Conservation (phyloP, 768 basidiomycete species). For the Glaciozyma martinii region DNA sequence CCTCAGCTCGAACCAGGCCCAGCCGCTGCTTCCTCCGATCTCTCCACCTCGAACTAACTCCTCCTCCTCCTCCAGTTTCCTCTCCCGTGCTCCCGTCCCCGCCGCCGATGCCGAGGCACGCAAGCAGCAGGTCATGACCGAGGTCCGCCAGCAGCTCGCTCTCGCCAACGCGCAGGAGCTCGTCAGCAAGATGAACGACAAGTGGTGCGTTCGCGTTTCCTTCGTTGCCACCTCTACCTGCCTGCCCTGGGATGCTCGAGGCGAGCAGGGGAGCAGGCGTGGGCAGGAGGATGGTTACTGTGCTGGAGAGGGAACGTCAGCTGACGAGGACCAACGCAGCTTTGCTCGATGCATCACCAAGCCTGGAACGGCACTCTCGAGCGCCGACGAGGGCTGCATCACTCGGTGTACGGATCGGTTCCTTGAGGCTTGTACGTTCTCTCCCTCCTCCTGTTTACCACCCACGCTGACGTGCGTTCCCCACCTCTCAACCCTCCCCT, state of each 20-base stretch:
- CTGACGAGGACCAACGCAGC: not conserved
- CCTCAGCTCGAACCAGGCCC: too few relatives aligned
- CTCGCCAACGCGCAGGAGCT: constrained; percentile 31
- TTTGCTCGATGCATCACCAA: constrained; percentile 3
- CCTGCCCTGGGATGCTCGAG: not conserved
- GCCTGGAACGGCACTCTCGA: constrained; percentile 9
- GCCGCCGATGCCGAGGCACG: constrained; percentile 2
- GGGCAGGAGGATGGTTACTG: not conserved
- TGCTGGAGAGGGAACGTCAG: not conserved
- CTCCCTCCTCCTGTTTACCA: too few relatives aligned
- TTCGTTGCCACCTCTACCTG: not conserved
- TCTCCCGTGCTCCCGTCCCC: not conserved
- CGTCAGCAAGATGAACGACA: constrained; percentile 32
- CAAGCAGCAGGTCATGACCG: constrained; percentile 27
- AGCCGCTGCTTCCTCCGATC: not conserved
- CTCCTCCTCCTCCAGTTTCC: not conserved
- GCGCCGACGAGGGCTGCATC: constrained; percentile 4
- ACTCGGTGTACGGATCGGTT: not conserved
- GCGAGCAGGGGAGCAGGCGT: not conserved
- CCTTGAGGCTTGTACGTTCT: not conserved
- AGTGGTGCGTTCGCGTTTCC: constrained; percentile 19
- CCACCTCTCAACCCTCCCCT: too few relatives aligned
- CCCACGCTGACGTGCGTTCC: too few relatives aligned
- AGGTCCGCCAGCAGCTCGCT: constrained; percentile 28
- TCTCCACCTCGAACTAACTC: not conserved